Evolutionary conservation across 23 red algal species (phyloP), one percentile per base, ranked within the genome.

Genomic region (Gracilaria domingensis): DNA sequence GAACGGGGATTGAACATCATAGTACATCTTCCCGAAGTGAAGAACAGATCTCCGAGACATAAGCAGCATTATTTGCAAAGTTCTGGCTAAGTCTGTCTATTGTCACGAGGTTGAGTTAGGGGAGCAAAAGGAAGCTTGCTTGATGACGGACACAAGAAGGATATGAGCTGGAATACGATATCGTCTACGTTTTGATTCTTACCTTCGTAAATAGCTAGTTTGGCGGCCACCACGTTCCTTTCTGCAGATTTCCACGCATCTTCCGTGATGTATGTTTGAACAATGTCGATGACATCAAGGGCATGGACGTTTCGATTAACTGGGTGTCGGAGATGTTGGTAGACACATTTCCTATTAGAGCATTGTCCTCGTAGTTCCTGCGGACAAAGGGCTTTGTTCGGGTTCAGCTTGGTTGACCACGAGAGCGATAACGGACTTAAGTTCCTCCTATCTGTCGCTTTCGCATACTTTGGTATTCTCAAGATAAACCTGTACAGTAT

Each of bases 131-230:
- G 79, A 40, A 65, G 36, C 79, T 82, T 59, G 58, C 79, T 82
- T 33, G 79, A 65, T 37, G 49, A 20, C 54, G 79, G 79, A 82
- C 58, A 82, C 53, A 82, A 62, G 58, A 65, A 82, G 53, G 58
- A 62, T 26, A 82, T 62, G 33, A 82, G 58, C 18, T 82, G 39
- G 79, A 59, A 60, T 62, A 82, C 58, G 62, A 73, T 86, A 86
- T 73, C 49, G 28, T 86, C 83, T 69, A 86, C 66, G 84, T 38
- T 66, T 67, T 65, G 59, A 85, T 85, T 60, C 84, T 88, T 88
- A 88, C 84, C 84, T 88, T 62, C 65, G 84, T 88, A 78, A 50
- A 88, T 72, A 55, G 59, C 84, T 62, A 88, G 44, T 78, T 88
- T 88, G 40, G 84, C 84, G 50, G 66, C 66, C 23, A 88, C 65